Conservation (phyloP, 331 rosid genomes). For the Rhamnella rubrinervis region DNA sequence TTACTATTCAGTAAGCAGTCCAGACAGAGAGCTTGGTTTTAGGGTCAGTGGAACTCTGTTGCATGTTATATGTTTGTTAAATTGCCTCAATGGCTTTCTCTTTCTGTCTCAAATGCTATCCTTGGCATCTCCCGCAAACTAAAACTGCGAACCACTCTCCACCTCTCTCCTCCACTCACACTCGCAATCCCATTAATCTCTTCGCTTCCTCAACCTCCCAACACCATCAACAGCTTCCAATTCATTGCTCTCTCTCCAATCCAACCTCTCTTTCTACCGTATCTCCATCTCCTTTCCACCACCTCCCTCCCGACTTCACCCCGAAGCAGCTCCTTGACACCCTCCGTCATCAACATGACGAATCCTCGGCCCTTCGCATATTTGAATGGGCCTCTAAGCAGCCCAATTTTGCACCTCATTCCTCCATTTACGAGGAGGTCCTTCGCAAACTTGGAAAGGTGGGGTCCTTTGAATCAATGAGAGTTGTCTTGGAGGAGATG, state of each 20-base stretch:
- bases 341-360: slow-evolving; percentile 71
- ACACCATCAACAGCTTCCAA: slow-evolving; percentile 27
- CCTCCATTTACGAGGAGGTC: slow-evolving; percentile 48
- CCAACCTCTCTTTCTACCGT: slow-evolving; percentile 16
- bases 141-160: slow-evolving; percentile 12
- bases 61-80: background rate
- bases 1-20: no score
- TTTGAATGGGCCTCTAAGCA: slow-evolving; percentile 79
- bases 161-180: slow-evolving; percentile 22
- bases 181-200: slow-evolving; percentile 27
- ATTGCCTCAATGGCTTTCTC: slow-evolving; percentile 52
- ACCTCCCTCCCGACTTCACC: slow-evolving; percentile 68
- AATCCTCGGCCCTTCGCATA: slow-evolving; percentile 56
- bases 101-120: slow-evolving; percentile 33
- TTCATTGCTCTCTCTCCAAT: slow-evolving; percentile 17
- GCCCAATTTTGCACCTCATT: slow-evolving; percentile 49
- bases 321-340: slow-evolving; percentile 64
- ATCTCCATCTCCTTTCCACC: slow-evolving; percentile 25
- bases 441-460: slow-evolving; percentile 51
- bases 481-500: slow-evolving; percentile 33
- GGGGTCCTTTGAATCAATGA: slow-evolving; percentile 58
- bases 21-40: no score
- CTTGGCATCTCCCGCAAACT: slow-evolving; percentile 31
- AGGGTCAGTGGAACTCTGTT: background rate
- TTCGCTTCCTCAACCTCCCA: slow-evolving; percentile 17